Conservation (phyloP, 148 eudicot genomes). For the Suaeda aralocaspica region DNA sequence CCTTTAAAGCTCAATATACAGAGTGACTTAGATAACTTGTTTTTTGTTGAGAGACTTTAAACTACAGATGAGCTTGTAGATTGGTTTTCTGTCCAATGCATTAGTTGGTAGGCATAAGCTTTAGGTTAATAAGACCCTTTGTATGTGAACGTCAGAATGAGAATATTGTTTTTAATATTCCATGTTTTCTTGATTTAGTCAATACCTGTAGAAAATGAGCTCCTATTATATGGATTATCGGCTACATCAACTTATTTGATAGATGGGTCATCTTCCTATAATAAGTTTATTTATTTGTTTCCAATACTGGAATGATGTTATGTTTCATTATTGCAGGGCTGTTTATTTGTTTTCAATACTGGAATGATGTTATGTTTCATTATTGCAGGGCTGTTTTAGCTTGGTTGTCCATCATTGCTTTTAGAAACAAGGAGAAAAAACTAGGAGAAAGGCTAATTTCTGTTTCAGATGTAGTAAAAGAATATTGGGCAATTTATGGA, state of each 20-base stretch:
- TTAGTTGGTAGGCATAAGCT: neutral
- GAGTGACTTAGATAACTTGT: neutral
- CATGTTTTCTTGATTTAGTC: neutral
- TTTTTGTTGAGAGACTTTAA: neutral
- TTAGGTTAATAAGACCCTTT: neutral
- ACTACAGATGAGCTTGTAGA: neutral
- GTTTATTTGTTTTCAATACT: slow-evolving; percentile 25
- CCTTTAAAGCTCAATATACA: neutral
- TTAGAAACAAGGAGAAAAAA: slow-evolving; percentile 65
- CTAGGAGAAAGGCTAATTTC: slow-evolving; percentile 73
- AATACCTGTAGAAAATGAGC: neutral
- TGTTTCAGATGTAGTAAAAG: slow-evolving; percentile 83
- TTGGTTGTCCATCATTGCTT: slow-evolving; percentile 91
- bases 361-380: slow-evolving; percentile 1
- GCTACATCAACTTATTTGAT: no score
- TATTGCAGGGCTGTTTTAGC: slow-evolving; percentile 92
- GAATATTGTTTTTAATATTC: neutral
- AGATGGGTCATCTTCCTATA: neutral
- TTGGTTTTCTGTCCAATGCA: neutral
- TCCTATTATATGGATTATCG: neutral
- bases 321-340: slow-evolving; percentile 53
- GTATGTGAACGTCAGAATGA: neutral
- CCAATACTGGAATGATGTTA: neutral
- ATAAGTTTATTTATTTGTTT: no score
- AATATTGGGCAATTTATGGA: slow-evolving; percentile 94